These are phyloP conservation scores for Globisporangium paroecandrum DNA, from an alignment of 352 stramenopile genomes.

Conservation along the genomic window DNA sequence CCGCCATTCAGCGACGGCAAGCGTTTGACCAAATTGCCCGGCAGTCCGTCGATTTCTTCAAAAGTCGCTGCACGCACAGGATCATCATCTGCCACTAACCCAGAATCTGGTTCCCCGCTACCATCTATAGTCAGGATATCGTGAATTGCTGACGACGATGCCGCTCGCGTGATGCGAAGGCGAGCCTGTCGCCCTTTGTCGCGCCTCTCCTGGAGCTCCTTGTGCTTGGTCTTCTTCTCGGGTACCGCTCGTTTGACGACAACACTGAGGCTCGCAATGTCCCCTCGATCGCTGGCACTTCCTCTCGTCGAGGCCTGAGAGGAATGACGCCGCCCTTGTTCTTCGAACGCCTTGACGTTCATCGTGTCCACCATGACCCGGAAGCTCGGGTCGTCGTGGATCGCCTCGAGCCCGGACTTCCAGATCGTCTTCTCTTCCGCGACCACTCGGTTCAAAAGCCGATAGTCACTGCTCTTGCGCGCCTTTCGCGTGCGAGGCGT, in stretches of 20 bases:
- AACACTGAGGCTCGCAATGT: background rate
- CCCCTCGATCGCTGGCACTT: background rate
- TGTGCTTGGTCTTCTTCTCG: slow-evolving; percentile 65
- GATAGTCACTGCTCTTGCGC: slow-evolving; percentile 54
- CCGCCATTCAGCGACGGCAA: slow-evolving; percentile 1
- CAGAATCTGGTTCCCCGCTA: background rate
- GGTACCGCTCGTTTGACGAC: slow-evolving; percentile 25
- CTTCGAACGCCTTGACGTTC: background rate
- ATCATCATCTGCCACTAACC: background rate
- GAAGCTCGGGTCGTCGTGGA: slow-evolving; percentile 39
- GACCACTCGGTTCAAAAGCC: slow-evolving; percentile 54
- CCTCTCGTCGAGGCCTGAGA: background rate
- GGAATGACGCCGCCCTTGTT: background rate
- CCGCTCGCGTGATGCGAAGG: slow-evolving; percentile 23
- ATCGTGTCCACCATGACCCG: slow-evolving; percentile 5
- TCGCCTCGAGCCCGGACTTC: slow-evolving; percentile 46
- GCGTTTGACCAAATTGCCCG: slow-evolving; percentile 6
- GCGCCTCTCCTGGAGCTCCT: slow-evolving; percentile 51
- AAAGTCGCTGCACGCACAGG: background rate
- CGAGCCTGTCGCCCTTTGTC: slow-evolving; percentile 55
- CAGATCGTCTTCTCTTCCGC: slow-evolving; percentile 47
- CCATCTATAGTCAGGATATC: background rate
- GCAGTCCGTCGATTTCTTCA: slow-evolving; percentile 8
- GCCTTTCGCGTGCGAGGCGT: slow-evolving; percentile 21
- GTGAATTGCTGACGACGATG: slow-evolving; percentile 6